These are phyloP conservation scores for Paracoccidioides lutzii DNA, from an alignment of 2,329 filamentous ascomycete species.

Conservation along the genomic window DNA sequence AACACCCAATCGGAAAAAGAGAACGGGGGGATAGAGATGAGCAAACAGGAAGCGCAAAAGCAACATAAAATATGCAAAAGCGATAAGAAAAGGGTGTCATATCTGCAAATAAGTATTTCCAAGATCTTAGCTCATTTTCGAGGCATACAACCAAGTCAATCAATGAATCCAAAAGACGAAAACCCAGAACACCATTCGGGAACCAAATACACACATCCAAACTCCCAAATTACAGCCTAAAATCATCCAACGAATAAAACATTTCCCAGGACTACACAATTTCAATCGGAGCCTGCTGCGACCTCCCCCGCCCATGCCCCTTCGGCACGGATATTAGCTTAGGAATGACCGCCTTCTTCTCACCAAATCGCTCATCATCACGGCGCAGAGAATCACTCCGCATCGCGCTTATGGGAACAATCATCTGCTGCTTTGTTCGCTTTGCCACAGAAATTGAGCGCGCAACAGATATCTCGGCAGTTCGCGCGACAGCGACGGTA, in stretches of 20 bases:
- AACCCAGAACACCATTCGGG: too few species aligned
- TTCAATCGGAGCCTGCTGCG: slow-evolving; percentile 11
- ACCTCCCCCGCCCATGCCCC: slow-evolving; percentile 11
- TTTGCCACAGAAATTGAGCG: slow-evolving; percentile 27
- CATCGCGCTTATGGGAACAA: slow-evolving; percentile 22
- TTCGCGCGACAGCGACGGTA: slow-evolving; percentile 1
- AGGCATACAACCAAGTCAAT: too few species aligned
- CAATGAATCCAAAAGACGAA: too few species aligned
- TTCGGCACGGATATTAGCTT: slow-evolving; percentile 20
- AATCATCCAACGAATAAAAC: background rate
- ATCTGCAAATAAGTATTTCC: too few species aligned
- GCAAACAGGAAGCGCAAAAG: too few species aligned
- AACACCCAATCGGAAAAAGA: too few species aligned
- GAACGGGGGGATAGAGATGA: too few species aligned
- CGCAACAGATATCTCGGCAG: slow-evolving; percentile 27
- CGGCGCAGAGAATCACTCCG: slow-evolving; percentile 15
- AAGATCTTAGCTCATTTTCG: too few species aligned
- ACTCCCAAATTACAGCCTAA: too few species aligned
- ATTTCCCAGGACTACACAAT: slow-evolving; percentile 5
- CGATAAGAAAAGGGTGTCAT: too few species aligned
- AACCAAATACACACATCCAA: too few species aligned
- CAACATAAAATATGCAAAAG: too few species aligned
- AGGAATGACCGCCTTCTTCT: slow-evolving; percentile 14
- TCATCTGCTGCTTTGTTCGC: slow-evolving; percentile 23
- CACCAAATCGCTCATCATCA: slow-evolving; percentile 19